Conservation (phyloP, 345 rosid genomes). For the Bruguiera sexangula region DNA sequence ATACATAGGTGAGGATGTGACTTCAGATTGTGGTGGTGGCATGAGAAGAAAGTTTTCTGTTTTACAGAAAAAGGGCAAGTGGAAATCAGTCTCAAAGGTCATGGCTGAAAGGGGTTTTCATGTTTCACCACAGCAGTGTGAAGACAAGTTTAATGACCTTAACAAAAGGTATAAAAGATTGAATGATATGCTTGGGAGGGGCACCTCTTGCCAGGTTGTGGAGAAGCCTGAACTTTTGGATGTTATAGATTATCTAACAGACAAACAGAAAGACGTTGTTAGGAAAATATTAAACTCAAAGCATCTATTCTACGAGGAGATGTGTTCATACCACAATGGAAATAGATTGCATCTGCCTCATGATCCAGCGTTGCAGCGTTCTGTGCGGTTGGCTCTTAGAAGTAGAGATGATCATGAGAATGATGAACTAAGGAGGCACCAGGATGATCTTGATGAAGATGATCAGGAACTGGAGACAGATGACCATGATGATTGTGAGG, state of each 20-base stretch:
- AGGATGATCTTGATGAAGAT: conserved; percentile 74
- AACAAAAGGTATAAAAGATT: conserved; percentile 91
- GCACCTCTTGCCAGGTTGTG: conserved; percentile 86
- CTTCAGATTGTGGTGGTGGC: conserved; percentile 46
- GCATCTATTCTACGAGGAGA: conserved; percentile 92
- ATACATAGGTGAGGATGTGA: conserved; percentile 68
- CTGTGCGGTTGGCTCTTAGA: conserved; percentile 70
- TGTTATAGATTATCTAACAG: conserved; percentile 56
- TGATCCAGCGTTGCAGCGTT: conserved; percentile 76
- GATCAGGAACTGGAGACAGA: conserved; percentile 71
- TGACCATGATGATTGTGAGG: conserved; percentile 69
- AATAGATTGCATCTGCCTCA: conserved; percentile 87
- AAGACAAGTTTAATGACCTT: conserved; percentile 91
- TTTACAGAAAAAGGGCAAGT: conserved; percentile 85
- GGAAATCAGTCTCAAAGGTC: conserved; percentile 85
- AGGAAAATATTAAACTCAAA: conserved; percentile 79
- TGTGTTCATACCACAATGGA: conserved; percentile 91
- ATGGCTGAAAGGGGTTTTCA: conserved; percentile 83
- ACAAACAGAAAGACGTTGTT: conserved; percentile 82
- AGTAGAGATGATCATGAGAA: conserved; percentile 76
- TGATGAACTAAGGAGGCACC: conserved; percentile 55
- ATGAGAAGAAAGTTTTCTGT: conserved; percentile 66
- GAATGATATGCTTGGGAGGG: conserved; percentile 91
- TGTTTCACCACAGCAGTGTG: conserved; percentile 96
- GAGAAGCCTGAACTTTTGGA: conserved; percentile 83